These are phyloP conservation scores for Phytopythium montanum DNA, from an alignment of 352 stramenopile species.

Conservation along the genomic window DNA sequence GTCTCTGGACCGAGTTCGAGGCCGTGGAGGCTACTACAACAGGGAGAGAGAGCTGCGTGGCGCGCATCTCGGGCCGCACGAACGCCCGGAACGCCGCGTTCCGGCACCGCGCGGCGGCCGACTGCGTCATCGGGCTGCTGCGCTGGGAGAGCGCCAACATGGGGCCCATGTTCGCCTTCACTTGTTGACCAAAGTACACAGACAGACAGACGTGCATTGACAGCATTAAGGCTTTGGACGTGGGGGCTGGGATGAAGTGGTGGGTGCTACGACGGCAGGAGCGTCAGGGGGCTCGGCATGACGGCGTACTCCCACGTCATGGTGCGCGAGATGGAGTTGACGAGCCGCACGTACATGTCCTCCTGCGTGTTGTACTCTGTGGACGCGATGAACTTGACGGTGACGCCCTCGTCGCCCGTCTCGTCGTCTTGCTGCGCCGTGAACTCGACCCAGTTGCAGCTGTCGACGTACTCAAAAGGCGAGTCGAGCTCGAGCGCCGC, in stretches of 20 bases:
- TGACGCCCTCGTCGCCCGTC: slow-evolving; percentile 32
- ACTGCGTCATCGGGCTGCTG: slow-evolving; percentile 47
- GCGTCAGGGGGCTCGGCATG: slow-evolving; percentile 29
- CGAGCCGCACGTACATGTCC: slow-evolving; percentile 42
- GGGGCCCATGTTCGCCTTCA: slow-evolving; percentile 36
- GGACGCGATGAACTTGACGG: slow-evolving; percentile 60
- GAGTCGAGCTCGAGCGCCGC: slow-evolving; percentile 23
- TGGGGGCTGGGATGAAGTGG: no score
- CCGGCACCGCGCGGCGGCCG: slow-evolving; percentile 23
- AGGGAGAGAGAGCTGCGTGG: slow-evolving; percentile 20
- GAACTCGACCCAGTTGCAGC: slow-evolving; percentile 58
- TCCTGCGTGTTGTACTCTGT: slow-evolving; percentile 62
- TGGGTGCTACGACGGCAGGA: slow-evolving; percentile 4
- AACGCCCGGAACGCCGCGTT: slow-evolving; percentile 13
- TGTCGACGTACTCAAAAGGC: slow-evolving; percentile 50
- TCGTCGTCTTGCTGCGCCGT: slow-evolving; percentile 19
- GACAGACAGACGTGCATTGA: background rate
- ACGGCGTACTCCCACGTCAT: slow-evolving; percentile 57
- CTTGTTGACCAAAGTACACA: background rate
- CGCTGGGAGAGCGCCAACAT: slow-evolving; percentile 56
- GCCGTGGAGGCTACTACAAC: slow-evolving; percentile 9
- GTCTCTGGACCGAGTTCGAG: slow-evolving; percentile 31
- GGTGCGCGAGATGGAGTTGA: slow-evolving; percentile 44
- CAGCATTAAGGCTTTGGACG: slow-evolving; percentile 3
- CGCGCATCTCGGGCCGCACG: slow-evolving; percentile 18